Conservation (phyloP, 495 filamentous ascomycete genomes). For the Filosporella fistucella region DNA sequence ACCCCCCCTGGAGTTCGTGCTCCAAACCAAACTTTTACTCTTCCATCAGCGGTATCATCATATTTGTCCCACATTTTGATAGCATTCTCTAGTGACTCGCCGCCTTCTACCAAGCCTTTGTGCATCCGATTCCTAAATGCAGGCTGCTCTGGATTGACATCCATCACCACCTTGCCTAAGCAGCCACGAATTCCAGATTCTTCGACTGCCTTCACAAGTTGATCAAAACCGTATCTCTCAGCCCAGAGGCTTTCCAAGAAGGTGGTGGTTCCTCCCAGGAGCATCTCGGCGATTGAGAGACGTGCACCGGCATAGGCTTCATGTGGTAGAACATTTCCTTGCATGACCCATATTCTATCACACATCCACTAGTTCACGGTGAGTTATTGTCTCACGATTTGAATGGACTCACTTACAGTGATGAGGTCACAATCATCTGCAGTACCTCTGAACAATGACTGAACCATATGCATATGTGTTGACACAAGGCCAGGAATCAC, state of each 20-base stretch:
- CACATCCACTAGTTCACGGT: too few species aligned
- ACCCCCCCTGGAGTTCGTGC: background rate
- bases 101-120: background rate
- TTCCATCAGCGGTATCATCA: background rate
- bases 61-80: background rate
- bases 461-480: slow-evolving; percentile 57
- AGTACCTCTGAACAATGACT: slow-evolving; percentile 43
- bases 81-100: background rate
- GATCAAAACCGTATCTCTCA: background rate
- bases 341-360: background rate
- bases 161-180: background rate
- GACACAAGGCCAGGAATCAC: slow-evolving; percentile 55
- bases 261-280: background rate
- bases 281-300: background rate
- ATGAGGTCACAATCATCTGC: slow-evolving; percentile 28
- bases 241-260: background rate
- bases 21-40: background rate
- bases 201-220: background rate
- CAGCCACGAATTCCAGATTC: background rate
- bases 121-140: background rate
- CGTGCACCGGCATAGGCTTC: background rate
- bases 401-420: too few species aligned
- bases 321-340: background rate
- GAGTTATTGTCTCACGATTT: too few species aligned
- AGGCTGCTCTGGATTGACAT: background rate